Conservation (phyloP, 2,329 filamentous ascomycete genomes). For the Phialophora chinensis region DNA sequence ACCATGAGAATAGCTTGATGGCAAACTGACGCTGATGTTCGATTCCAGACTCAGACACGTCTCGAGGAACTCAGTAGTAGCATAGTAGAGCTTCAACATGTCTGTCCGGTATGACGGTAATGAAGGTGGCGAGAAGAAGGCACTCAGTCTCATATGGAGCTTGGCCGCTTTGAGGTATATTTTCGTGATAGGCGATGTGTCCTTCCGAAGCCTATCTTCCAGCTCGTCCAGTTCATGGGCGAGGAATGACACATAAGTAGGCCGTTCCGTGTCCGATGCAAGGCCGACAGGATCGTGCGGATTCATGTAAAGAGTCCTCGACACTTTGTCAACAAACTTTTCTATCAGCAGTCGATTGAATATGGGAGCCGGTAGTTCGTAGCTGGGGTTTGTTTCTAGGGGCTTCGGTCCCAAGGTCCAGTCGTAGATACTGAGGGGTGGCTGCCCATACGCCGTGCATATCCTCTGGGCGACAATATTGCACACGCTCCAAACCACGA, state of each 20-base stretch:
- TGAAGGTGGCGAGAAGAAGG: slow-evolving; percentile 57
- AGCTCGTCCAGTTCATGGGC: slow-evolving; percentile 56
- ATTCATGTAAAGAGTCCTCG: slow-evolving; percentile 63
- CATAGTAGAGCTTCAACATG: slow-evolving; percentile 53
- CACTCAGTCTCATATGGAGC: slow-evolving; percentile 56
- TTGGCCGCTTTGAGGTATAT: slow-evolving; percentile 55
- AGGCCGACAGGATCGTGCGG: slow-evolving; percentile 60
- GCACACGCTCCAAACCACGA: slow-evolving; percentile 71
- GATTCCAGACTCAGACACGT: slow-evolving; percentile 51
- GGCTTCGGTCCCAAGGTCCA: slow-evolving; percentile 60
- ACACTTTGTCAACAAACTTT: slow-evolving; percentile 64
- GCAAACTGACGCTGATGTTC: slow-evolving; percentile 46
- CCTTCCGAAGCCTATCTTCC: slow-evolving; percentile 56
- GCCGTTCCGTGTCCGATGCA: slow-evolving; percentile 52
- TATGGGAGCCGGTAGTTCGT: slow-evolving; percentile 59
- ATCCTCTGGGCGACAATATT: slow-evolving; percentile 72
- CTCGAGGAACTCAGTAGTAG: slow-evolving; percentile 55
- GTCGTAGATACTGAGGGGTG: slow-evolving; percentile 66
- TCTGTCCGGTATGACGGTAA: slow-evolving; percentile 55
- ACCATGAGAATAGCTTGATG: slow-evolving; percentile 41
- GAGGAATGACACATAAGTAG: slow-evolving; percentile 53
- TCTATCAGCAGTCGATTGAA: slow-evolving; percentile 61
- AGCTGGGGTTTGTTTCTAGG: slow-evolving; percentile 50
- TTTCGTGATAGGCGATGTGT: slow-evolving; percentile 53
- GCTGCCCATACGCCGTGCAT: slow-evolving; percentile 71